Conservation (phyloP, 2,329 filamentous ascomycete species). For the Trichoderma guizhouense region DNA sequence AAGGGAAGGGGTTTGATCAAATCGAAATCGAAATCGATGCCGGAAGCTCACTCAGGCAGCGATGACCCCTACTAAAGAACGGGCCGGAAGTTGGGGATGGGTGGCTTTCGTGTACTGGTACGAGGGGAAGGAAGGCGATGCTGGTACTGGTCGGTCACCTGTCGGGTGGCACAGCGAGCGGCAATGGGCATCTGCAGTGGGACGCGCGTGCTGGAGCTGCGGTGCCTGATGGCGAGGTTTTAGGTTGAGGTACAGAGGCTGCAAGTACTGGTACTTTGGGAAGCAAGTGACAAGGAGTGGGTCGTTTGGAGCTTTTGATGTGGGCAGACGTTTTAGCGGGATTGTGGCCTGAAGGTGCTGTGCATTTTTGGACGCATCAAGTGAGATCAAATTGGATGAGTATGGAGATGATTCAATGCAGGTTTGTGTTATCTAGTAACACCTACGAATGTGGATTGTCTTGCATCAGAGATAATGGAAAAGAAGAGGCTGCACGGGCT, state of each 20-base stretch:
- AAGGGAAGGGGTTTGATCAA: background rate
- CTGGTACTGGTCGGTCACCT: background rate
- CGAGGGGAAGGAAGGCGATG: background rate
- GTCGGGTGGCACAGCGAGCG: background rate
- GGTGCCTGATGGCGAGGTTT: background rate
- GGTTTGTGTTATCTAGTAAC: background rate
- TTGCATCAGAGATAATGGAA: background rate
- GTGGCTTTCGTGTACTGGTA: background rate
- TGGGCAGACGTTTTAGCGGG: constrained; percentile 1
- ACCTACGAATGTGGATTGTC: background rate
- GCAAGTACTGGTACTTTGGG: background rate
- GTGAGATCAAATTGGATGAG: too few relatives aligned
- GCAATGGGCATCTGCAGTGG: background rate
- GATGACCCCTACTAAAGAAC: background rate
- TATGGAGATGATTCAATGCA: background rate
- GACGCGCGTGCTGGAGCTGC: background rate
- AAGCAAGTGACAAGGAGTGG: background rate
- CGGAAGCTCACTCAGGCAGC: constrained; percentile 15
- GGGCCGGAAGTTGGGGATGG: background rate
- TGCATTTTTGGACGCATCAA: too few relatives aligned
- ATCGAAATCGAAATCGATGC: constrained; percentile 4
- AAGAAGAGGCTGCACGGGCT: too few relatives aligned
- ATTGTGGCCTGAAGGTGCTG: background rate
- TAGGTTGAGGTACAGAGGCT: background rate
- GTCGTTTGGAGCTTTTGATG: background rate